Evolutionary conservation across 1,284 basidiomycete species (phyloP), one percentile per base, ranked within the genome.

Genomic region (Sporisorium reilianum): DNA sequence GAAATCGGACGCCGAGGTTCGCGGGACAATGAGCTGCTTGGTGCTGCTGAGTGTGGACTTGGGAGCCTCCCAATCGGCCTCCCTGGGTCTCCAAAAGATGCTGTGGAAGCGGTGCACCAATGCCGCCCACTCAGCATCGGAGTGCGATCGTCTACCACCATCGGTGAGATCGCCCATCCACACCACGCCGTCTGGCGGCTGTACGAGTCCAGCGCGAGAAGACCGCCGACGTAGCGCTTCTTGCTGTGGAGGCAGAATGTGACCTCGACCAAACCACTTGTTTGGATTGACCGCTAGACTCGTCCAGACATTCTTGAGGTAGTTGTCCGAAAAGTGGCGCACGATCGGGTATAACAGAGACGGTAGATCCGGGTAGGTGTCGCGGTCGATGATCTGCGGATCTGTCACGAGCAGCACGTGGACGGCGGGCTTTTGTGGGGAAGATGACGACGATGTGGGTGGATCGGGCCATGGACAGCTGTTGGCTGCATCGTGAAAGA

Each of bases 81-180:
- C 55, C 7, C 73, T 48, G 5, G 66, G 65, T 18, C 72, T 54
- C 60, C 54, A 63, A 49, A 77, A 73, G 25, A 67, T 61, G 44
- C 45, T 57, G 14, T 44, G 60, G 38, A 77, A 71, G 7, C 76
- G 64, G 7, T 48, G 26, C 14, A 72, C 71, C n/a, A 70, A 28
- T 2, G 56, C 64, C 14, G 32, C 30, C 59, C 61, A 76, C 26
- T 69, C 65, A 8, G 40, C 41, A 0, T 74, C 57, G 23, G 54
- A 42, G 18, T 55, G 30, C 9, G 50, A 28, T 23, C 77, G 57
- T 40, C 77, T 57, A 3, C 68, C 78, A 10, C 76, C 73, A 40
- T 79, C 78, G 6, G 74, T 70, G 0, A 79, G 58, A 28, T 78
- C 78, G 20, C 78, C 78, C 69, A 78, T 62, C 72, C 72, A 78